Base-by-base conservation (phyloP, 768 basidiomycete species). In the Pleurotus platypus region DNA sequence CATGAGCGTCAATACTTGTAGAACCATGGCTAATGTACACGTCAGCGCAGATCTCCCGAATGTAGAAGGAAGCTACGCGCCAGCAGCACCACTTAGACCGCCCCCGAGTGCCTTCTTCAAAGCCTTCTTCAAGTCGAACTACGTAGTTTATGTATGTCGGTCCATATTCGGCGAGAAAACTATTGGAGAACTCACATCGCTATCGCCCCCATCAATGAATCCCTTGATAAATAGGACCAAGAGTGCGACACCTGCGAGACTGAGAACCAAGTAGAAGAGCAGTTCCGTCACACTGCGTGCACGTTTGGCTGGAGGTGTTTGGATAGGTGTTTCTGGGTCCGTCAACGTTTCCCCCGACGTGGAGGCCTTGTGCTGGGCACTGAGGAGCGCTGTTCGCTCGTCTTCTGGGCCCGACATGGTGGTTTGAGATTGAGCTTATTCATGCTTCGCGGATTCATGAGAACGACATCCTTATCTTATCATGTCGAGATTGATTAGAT, bases 1-100 rank as follows among this genome's bases (percentile, higher is more conserved):
- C 94, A 97, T 97, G 58, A 96, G 80, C 1, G 86, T 84, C 50
- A 97, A 69, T 15, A 98, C 96, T 68, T 98, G 96, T 4, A 98
- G 75, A 3, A 98, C 82, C 96, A 98, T 98, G 0, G 95, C 95
- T 82, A 40, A 42, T 47, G 40, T 15, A 30, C 58, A 2, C 55
- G 27, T 60, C n/a, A 48, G 39, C 40, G 15, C n/a, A 3, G 49
- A 43, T 43, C 18, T 26, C 24, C 24, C 16, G 22, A 4, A 16
- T 3, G n/a, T 35, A 9, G 38, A n/a, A 27, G n/a, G 24, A 15
- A 27, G 40, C 3, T 43, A 57, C 73, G 56, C 59, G 87, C 89
- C 89, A 60, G 89, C 89, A 13, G 93, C 92, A 47, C 94, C 95
- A 62, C 89, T 93, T 49, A 95, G 71, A 3, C 94, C 95, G 20